Base-by-base conservation (phyloP, 371 early-diverging fungal species). In the Mortierella sp. region DNA sequence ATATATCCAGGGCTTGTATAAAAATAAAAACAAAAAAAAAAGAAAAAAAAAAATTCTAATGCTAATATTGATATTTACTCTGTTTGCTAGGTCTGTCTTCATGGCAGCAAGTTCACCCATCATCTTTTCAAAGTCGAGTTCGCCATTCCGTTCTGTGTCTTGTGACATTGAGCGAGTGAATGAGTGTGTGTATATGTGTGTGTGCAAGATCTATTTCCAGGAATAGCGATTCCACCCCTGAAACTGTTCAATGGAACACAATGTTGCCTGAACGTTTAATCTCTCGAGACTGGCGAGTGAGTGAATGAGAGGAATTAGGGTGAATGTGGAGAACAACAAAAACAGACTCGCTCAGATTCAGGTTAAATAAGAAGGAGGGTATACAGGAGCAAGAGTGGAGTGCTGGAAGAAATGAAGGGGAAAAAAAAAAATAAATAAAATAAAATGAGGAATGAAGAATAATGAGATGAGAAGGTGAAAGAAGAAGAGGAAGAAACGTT, bases 71-170 rank as follows among this genome's bases (percentile, higher is more conserved):
- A 9, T 64, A 67, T 24, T 71, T 74, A 80, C 80, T 70, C 75
- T 70, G 64, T 76, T 64, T 55, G 82, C 82, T 47, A 81, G 76
- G 82, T 81, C 82, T 43, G 82, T 69, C 65, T 81, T 81, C 82
- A 81, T 81, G 24, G 76, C 82, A 13, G 69, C 82, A 21, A 81
- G 72, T 40, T 76, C 76, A 57, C 76, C 82, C 76, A 81, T 72
- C 82, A 81, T 81, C 82, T 81, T 61, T 22, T 81, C 82, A 69
- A 76, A 81, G 50, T 81, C 82, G 22, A 81, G 72, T 40, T 81
- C 75, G 6, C 16, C 80, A 65, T 72, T 72, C 58, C 53, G 67
- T 3, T 43, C 58, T 28, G 69, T 58, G 38, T 72, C 65, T 15
- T 57, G 62, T 38, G 69, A 58, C 72, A 76, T 76, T 3, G 50